phyloP scores from a whole-genome alignment of 495 filamentous ascomycete species.

The Trichocladium antarcticum region DNA sequence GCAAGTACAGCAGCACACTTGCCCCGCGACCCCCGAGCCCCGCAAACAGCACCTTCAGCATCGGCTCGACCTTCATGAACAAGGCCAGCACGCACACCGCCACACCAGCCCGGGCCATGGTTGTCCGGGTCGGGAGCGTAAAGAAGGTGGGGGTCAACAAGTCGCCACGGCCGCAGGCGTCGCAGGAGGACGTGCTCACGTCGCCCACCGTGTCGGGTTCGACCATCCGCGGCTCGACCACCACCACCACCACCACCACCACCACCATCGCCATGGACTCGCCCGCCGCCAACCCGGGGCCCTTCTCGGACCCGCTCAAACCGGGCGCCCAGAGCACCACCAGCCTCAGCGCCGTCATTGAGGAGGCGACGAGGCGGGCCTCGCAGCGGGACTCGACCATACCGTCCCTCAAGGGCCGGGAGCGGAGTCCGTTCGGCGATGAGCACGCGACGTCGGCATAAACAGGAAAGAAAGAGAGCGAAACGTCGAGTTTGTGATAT shows the following conservation, averaged over 20 bases:
- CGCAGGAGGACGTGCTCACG: constrained; percentile 19
- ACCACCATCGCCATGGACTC: constrained; percentile 43
- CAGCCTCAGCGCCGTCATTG: constrained; percentile 43
- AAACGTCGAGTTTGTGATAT: neutral
- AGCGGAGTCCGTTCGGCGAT: constrained; percentile 45
- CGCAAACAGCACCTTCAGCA: constrained; percentile 44
- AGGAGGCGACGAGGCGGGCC: constrained; percentile 37
- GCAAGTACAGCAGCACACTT: constrained; percentile 39
- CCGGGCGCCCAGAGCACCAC: constrained; percentile 29
- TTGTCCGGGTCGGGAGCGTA: constrained; percentile 42
- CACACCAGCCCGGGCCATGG: constrained; percentile 42
- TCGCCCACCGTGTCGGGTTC: constrained; percentile 16
- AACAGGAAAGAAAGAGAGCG: no score
- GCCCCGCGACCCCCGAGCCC: constrained; percentile 35
- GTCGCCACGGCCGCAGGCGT: constrained; percentile 1
- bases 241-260: constrained; percentile 32
- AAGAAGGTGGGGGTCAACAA: constrained; percentile 33
- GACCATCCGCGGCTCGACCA: constrained; percentile 25
- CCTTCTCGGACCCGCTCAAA: constrained; percentile 47
- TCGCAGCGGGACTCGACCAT: constrained; percentile 26
- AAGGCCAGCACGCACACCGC: constrained; percentile 44
- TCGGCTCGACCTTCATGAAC: constrained; percentile 55
- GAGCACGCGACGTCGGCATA: constrained; percentile 36
- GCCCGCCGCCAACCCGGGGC: constrained; percentile 40
- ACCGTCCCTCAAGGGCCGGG: constrained; percentile 22